Evolutionary conservation across 345 rosid genomes (phyloP).

Genomic region (Eutrema heterophyllum): DNA sequence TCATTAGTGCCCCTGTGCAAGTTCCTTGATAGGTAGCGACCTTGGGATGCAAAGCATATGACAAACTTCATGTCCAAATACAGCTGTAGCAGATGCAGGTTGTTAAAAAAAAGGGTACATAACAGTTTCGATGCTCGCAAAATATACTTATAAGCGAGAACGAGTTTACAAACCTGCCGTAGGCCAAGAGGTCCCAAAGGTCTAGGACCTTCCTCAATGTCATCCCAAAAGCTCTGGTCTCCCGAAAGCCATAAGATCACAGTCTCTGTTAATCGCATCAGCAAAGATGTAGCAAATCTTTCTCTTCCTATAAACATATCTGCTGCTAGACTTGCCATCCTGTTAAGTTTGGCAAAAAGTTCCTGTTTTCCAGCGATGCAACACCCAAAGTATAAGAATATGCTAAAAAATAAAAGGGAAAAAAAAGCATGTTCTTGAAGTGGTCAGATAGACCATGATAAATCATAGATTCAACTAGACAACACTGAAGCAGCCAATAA

Average conservation of each 20-base stretch:
- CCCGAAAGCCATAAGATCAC: conserved; percentile 91
- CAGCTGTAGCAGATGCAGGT: conserved; percentile 48
- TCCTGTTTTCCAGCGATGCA: conserved; percentile 49
- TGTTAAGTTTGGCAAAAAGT: conserved; percentile 69
- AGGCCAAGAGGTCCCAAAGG: conserved; percentile 89
- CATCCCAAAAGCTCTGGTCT: conserved; percentile 99
- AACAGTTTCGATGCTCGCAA: background rate
- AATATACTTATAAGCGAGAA: conserved; percentile 2
- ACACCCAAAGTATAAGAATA: conserved; percentile 19
- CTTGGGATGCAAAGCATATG: conserved; percentile 90
- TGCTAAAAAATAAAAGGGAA: background rate
- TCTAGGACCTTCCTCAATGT: conserved; percentile 93
- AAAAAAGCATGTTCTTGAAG: background rate
- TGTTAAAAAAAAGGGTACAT: background rate
- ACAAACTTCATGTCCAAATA: conserved; percentile 97
- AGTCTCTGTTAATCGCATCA: conserved; percentile 97
- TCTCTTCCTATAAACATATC: conserved; percentile 98
- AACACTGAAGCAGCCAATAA: background rate
- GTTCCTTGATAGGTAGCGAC: conserved; percentile 91
- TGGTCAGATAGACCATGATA: background rate
- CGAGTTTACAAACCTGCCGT: conserved; percentile 55
- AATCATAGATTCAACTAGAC: background rate
- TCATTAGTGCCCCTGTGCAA: conserved; percentile 85
- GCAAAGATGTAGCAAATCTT: conserved; percentile 78
- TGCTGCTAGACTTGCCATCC: conserved; percentile 87